Evolutionary conservation across 805 yeast genomes (phyloP), one percentile per base, ranked within the genome.

Genomic region (Suhomyces vadensis): DNA sequence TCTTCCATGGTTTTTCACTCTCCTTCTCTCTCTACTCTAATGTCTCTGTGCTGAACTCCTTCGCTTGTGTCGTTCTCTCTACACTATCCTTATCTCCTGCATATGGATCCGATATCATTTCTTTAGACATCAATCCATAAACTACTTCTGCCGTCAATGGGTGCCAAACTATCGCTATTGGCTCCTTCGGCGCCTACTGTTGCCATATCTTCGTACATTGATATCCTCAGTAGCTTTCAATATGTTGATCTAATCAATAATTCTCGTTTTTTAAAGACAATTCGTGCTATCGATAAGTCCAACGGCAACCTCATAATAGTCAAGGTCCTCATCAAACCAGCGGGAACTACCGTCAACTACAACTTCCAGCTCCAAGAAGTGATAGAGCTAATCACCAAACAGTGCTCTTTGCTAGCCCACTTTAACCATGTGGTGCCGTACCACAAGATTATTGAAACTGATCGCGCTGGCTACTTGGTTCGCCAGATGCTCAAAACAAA

Each of bases 151-250:
- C 24, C 14, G 17, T 10, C 24, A 2, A 90, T 91, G 97, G 97
- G 97, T 11, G 88, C 87, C 10, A 87, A 86, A 59, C 69, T 92
- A 48, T 91, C 97, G 1, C 71, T 87, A 25, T 67, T 89, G 60
- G 87, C 96, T 7, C 97, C 96, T 9, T 82, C 95, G 2, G 89
- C 96, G 1, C 90, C 95, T 3, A 87, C 97, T 1, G 87, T 92
- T 55, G 96, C 95, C 5, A 75, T 90, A 2, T 89, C 92, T 17
- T 91, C 97, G 1, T 92, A 91, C 54, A 79, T 92, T 22, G 90
- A 90, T 56, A 88, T 87, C 35, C 71, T 92, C 8, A 82, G 81
- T 19, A 81, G 82, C 48, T 74, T 86, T 31, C 92, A 87, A 54
- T 92, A 88, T 59, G 74, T 84, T 1, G 80, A 83, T 42, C 83